Base-by-base conservation (phyloP, 2,329 filamentous ascomycete species). In the Rutstroemia sp. region DNA sequence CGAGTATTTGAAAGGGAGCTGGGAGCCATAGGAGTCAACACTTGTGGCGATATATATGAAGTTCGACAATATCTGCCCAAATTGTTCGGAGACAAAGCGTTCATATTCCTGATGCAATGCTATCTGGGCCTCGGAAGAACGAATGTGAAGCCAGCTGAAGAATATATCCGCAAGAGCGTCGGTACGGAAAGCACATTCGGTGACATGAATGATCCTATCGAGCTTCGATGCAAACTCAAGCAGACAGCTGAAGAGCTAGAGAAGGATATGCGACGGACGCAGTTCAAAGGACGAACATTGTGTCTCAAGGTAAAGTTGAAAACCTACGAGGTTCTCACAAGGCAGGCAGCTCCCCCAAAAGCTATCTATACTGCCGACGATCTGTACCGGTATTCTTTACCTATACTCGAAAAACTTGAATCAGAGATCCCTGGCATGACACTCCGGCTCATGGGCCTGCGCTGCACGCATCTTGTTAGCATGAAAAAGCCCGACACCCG, bases 291-390 rank as follows among this genome's bases (percentile, higher is more conserved):
- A 0, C 82, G 90, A n/a, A 97, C 92, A 0, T 74, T 99, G 1
- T 89, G 90, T 21, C 75, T 99, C 38, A 99, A 99, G 71, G 80
- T 96, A 61, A 99, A 99, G 69, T 75, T 97, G 7, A 89, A 96
- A 69, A 96, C 91, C 0, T 99, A 92, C 65, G 92, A 97, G 70
- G 88, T 96, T 19, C 80, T 89, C 51, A 95, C 92, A 0, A 79
- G 94, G 34, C 94, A 99, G 68, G 80, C 82, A 5, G 82, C 88
- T 3, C 80, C 86, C 2, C 86, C 89, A 0, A 87, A 85, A 61
- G 84, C 91, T 0, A 78, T 96, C 1, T 79, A 73, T 49, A 75
- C 79, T 5, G 87, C 90, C 0, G 86, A 92, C 42, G 94, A 99
- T 64, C 73, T 99, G 4, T 97, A 92, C 72, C 84, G 81, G 53